Percentiles rank a stretch among this genome's conserved stretches.
Conservation (phyloP, 768 basidiomycete genomes). For the Podaxis sp. region DNA sequence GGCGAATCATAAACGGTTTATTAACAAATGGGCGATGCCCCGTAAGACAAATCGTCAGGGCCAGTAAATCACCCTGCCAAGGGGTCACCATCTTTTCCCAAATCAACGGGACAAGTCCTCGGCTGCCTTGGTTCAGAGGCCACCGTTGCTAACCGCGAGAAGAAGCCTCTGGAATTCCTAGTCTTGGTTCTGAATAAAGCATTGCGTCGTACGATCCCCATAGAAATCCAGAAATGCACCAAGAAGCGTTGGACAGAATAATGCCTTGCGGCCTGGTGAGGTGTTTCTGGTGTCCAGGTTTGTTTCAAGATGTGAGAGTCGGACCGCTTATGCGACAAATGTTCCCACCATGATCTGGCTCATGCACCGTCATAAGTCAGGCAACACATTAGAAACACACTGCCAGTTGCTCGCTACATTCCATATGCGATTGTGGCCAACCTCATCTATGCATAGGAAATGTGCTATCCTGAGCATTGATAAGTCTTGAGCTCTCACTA, state of each 20-base stretch:
- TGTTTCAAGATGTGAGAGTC: neutral
- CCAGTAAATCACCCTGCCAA: neutral
- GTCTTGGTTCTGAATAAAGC: neutral
- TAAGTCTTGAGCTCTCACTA: too few species aligned
- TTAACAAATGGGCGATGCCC: too few species aligned
- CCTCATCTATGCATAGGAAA: neutral
- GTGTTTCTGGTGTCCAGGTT: neutral
- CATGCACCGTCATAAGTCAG: neutral
- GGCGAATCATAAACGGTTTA: too few species aligned
- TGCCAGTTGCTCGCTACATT: neutral
- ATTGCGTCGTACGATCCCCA: neutral
- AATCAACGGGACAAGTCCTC: neutral
- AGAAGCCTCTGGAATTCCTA: too few species aligned
- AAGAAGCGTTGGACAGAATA: neutral
- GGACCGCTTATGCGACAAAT: neutral
- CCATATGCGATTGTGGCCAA: neutral
- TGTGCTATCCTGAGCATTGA: too few species aligned
- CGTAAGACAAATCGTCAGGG: neutral
- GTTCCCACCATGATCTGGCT: neutral
- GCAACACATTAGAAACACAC: neutral
- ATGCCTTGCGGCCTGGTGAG: neutral
- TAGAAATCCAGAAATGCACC: neutral
- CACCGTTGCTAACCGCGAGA: too few species aligned
- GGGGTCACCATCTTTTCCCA: neutral
- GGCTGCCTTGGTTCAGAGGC: neutral